Evolutionary conservation across 2,329 filamentous ascomycete genomes (phyloP), one percentile per base, ranked within the genome.

Genomic region (Neonectria ditissima): DNA sequence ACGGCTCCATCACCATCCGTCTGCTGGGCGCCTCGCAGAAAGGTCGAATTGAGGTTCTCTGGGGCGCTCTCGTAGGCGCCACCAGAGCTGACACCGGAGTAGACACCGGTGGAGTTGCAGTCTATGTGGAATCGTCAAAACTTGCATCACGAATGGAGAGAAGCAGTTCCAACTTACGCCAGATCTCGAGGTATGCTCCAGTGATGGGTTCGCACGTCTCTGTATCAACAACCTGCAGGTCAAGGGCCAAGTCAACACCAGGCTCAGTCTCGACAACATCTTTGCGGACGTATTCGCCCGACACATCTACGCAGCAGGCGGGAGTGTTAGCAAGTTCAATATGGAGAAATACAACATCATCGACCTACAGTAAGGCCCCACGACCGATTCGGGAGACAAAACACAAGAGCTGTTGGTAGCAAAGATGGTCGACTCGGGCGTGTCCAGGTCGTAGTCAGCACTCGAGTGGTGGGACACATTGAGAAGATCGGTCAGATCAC

Each of bases 1-100:
- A 72, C 78, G 14, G 80, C 77, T 58, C 81, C 80, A 59, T 81
- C 76, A n/a, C 58, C 14, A 62, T 81, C 77, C 34, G 79, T 80
- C 43, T 70, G 61, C 68, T 81, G 79, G 39, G 81, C 68, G 28
- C 80, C 80, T 62, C 81, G 80, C 32, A 78, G 74, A 65, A 74
- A 79, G 41, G 79, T 80, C 37, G 65, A 73, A 63, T 78, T 63
- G 48, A 80, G 61, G 10, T 61, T 61, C 39, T 59, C 48, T 3
- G 56, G 56, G 34, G 56, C 56, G 2, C 41, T 59, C 30, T 59
- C 37, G 22, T 39, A 59, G 30, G 53, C 9, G 22, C 56, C 56
- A 2, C 56, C 56, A 14, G 56, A 59, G 48, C 48, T 53, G 14
- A 59, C 56, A 53, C 56, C 48, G 7, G 56, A 59, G 28, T 59